Evolutionary conservation across 495 filamentous ascomycete species (phyloP).

Genomic region (Podospora didyma): DNA sequence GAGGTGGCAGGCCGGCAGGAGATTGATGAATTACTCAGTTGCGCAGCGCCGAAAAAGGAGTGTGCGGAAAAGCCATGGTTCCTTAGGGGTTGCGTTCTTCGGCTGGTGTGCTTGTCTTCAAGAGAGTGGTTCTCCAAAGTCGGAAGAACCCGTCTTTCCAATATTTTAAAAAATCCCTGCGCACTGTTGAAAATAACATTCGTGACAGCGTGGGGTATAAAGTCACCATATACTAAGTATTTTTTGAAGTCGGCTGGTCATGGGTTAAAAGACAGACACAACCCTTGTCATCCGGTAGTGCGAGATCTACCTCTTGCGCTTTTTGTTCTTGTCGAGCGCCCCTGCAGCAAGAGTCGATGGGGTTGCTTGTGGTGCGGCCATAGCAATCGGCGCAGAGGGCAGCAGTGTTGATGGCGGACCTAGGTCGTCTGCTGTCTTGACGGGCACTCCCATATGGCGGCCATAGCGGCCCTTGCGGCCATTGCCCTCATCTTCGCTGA

Average conservation of each 20-base stretch:
- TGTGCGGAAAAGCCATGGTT: too few species aligned
- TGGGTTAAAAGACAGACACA: neutral
- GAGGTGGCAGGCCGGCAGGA: neutral
- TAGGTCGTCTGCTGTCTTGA: conserved; percentile 58
- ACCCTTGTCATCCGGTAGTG: neutral
- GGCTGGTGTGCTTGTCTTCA: neutral
- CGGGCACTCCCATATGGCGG: conserved; percentile 90
- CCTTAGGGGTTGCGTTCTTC: too few species aligned
- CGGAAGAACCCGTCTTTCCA: neutral
- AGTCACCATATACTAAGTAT: too few species aligned
- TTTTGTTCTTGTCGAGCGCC: conserved; percentile 41
- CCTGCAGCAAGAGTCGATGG: neutral
- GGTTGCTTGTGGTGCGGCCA: neutral
- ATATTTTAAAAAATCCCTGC: neutral
- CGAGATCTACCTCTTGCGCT: conserved; percentile 42
- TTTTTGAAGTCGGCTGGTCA: neutral
- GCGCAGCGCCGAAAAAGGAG: too few species aligned
- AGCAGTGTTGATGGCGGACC: conserved; percentile 30
- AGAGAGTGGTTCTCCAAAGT: neutral
- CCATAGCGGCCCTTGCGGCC: conserved; percentile 95
- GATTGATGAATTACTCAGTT: too few species aligned
- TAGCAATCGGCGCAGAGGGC: conserved; percentile 36
- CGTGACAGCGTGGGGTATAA: neutral
- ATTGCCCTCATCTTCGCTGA: conserved; percentile 96
- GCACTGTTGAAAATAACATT: neutral